Conservation (phyloP, 495 filamentous ascomycete species). For the Xylaria cubensis region DNA sequence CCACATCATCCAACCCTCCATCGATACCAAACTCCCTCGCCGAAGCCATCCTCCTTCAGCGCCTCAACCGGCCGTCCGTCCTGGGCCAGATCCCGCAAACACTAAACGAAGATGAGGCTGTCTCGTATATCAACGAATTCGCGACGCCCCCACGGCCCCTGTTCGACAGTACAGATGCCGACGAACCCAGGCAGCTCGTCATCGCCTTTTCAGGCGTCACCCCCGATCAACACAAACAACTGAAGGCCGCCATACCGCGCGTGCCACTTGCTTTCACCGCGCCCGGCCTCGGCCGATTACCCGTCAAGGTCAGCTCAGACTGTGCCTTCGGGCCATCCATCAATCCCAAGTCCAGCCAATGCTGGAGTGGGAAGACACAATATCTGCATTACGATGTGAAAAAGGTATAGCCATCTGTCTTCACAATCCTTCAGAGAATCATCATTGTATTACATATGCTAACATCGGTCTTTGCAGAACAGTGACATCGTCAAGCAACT, state of each 20-base stretch:
- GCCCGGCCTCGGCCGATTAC: slow-evolving; percentile 45
- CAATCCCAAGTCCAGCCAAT: slow-evolving; percentile 49
- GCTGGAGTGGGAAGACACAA: slow-evolving; percentile 53
- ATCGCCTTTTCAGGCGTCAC: slow-evolving; percentile 57
- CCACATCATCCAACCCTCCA: slow-evolving; percentile 36
- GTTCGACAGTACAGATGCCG: slow-evolving; percentile 42
- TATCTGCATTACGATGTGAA: slow-evolving; percentile 51
- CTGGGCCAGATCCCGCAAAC: slow-evolving; percentile 50
- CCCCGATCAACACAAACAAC: slow-evolving; percentile 36
- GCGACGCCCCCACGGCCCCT: slow-evolving; percentile 48
- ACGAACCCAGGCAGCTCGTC: slow-evolving; percentile 54
- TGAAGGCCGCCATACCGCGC: slow-evolving; percentile 42
- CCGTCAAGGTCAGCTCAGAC: slow-evolving; percentile 41
- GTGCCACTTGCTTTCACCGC: slow-evolving; percentile 52
- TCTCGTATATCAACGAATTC: slow-evolving; percentile 49
- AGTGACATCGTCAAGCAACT: slow-evolving; percentile 40
- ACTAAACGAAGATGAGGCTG: slow-evolving; percentile 45
- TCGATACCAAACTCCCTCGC: slow-evolving; percentile 47
- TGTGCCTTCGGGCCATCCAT: slow-evolving; percentile 50
- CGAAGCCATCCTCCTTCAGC: slow-evolving; percentile 48
- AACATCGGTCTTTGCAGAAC: slow-evolving; percentile 31
- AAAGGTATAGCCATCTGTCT: slow-evolving; percentile 41
- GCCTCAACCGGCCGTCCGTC: slow-evolving; percentile 48
- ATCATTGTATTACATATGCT: not conserved
- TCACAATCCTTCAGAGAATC: not conserved